These are phyloP conservation scores for Termitomyces sp. DNA, from an alignment of 768 basidiomycete genomes.

Conservation along the genomic window DNA sequence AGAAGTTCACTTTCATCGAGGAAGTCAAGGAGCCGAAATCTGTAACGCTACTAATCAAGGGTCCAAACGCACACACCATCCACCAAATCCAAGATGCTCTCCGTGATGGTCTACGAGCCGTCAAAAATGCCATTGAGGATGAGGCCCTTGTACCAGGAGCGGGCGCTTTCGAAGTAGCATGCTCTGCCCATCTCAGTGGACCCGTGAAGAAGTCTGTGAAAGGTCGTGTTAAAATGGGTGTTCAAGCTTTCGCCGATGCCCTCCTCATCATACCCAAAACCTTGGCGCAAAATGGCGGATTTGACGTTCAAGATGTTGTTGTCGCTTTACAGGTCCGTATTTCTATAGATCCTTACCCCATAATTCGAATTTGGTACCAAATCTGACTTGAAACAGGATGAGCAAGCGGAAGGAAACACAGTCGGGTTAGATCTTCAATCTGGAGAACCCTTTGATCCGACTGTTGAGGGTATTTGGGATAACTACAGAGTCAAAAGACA, in stretches of 20 bases:
- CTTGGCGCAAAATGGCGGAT: constrained; percentile 91
- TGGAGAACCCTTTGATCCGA: constrained; percentile 95
- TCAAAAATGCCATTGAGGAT: constrained; percentile 97
- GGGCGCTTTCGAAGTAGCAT: constrained; percentile 95
- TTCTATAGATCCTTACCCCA: background rate
- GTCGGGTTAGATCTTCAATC: constrained; percentile 91
- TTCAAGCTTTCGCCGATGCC: constrained; percentile 95
- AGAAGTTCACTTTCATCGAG: constrained; percentile 97
- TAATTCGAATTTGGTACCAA: background rate
- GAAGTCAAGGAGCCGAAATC: constrained; percentile 94
- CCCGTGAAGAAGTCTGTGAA: constrained; percentile 82
- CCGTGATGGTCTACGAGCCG: constrained; percentile 91
- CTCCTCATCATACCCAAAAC: constrained; percentile 95
- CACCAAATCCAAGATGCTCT: constrained; percentile 98
- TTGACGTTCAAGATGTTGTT: constrained; percentile 93
- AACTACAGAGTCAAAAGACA: constrained; percentile 98
- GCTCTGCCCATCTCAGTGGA: constrained; percentile 77
- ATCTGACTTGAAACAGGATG: constrained; percentile 50
- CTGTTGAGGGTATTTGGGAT: constrained; percentile 96
- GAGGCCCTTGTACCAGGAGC: constrained; percentile 88
- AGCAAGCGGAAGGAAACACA: constrained; percentile 87
- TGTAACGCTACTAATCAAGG: constrained; percentile 96
- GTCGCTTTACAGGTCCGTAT: constrained; percentile 76
- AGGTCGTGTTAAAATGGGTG: constrained; percentile 94
- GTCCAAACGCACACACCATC: constrained; percentile 93